These are phyloP conservation scores for Cercospora sp. DNA, from an alignment of 2,329 filamentous ascomycete species.

Conservation along the genomic window DNA sequence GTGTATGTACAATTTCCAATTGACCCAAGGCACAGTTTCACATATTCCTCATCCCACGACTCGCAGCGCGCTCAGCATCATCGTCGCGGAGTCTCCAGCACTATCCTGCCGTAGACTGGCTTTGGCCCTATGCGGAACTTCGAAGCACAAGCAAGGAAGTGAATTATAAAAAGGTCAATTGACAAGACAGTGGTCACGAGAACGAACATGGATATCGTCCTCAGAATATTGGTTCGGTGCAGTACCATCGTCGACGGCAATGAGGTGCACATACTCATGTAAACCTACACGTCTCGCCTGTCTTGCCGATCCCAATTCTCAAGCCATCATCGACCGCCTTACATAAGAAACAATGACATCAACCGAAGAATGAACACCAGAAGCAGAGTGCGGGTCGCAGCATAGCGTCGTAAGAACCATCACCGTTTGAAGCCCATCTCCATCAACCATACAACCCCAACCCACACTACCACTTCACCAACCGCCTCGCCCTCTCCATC, in stretches of 20 bases:
- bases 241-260: background rate
- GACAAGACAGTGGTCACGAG: background rate
- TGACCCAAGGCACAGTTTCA: too few relatives aligned
- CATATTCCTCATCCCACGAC: too few relatives aligned
- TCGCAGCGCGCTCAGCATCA: too few relatives aligned
- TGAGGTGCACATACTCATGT: background rate
- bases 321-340: background rate
- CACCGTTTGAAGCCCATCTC: background rate
- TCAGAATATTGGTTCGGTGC: background rate
- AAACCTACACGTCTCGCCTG: background rate
- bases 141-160: background rate
- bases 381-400: background rate
- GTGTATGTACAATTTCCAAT: too few relatives aligned
- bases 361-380: background rate
- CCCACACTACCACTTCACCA: background rate
- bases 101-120: background rate
- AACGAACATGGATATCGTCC: background rate
- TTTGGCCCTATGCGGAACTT: background rate
- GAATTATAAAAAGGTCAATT: background rate
- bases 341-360: background rate
- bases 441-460: background rate
- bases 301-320: background rate
- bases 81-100: background rate
- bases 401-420: background rate
- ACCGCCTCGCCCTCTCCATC: background rate